Evolutionary conservation across 192 early-diverging fungal species (phyloP).

Genomic region (Coemansia brasiliensis): DNA sequence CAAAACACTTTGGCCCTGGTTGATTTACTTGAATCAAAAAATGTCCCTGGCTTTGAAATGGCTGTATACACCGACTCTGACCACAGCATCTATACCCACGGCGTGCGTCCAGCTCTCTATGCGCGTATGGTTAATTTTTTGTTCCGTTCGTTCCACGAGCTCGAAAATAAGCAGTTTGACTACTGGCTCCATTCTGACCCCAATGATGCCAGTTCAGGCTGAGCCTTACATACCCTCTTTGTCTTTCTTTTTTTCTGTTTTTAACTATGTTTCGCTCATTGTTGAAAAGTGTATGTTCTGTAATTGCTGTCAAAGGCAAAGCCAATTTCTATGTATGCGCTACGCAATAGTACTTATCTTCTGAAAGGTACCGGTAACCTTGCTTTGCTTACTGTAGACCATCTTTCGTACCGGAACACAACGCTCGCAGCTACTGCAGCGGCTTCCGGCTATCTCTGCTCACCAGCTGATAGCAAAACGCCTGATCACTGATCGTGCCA

Average conservation of each 20-base stretch:
- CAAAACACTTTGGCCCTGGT: slow-evolving; percentile 84
- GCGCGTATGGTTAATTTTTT: slow-evolving; percentile 58
- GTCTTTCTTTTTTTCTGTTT: neutral
- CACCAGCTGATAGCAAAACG: slow-evolving; percentile 20
- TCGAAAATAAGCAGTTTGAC: slow-evolving; percentile 51
- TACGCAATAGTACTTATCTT: neutral
- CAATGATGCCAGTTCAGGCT: slow-evolving; percentile 12
- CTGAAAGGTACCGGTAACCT: neutral
- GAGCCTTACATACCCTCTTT: neutral
- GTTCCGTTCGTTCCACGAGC: slow-evolving; percentile 58
- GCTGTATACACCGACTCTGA: slow-evolving; percentile 90
- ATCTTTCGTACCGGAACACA: slow-evolving; percentile 12
- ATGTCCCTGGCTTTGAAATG: slow-evolving; percentile 77
- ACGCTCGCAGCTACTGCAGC: slow-evolving; percentile 10
- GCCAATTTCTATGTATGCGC: neutral
- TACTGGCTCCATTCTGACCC: slow-evolving; percentile 43
- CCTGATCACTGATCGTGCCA: slow-evolving; percentile 36
- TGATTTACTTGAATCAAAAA: slow-evolving; percentile 70
- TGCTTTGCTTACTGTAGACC: slow-evolving; percentile 17
- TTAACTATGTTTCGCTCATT: neutral
- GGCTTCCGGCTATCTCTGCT: neutral
- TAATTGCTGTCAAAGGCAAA: neutral
- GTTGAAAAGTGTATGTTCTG: slow-evolving; percentile 5
- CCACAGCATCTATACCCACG: slow-evolving; percentile 78
- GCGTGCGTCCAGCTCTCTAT: slow-evolving; percentile 72